phyloP scores from a whole-genome alignment of 257 asterid species.

The Catharanthus roseus region DNA sequence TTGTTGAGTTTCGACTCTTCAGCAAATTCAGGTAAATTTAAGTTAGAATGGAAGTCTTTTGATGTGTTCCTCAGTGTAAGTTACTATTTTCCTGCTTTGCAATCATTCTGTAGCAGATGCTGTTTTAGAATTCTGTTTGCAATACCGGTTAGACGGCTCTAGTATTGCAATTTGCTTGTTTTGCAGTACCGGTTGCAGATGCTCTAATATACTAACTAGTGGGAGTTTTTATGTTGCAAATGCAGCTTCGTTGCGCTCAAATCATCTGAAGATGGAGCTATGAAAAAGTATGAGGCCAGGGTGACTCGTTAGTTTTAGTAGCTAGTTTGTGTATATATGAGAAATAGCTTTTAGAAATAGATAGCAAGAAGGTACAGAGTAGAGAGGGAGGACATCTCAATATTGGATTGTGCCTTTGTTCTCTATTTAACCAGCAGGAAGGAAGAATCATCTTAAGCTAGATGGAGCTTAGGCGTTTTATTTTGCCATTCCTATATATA shows the following conservation, averaged over 20 bases:
- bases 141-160: too few relatives aligned
- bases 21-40: constrained; percentile 57
- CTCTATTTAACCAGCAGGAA: constrained; percentile 21
- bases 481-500: constrained; percentile 18
- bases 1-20: constrained; percentile 60
- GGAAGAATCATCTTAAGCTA: constrained; percentile 25
- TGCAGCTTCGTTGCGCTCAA: constrained; percentile 38
- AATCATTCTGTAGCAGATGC: not conserved
- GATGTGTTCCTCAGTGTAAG: not conserved
- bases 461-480: constrained; percentile 15
- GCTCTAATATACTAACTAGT: not conserved
- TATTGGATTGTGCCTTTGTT: constrained; percentile 20
- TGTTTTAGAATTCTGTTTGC: too few relatives aligned
- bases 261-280: constrained; percentile 72
- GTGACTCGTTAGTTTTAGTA: constrained; percentile 23
- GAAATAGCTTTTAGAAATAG: constrained; percentile 32
- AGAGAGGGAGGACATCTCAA: constrained; percentile 15
- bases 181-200: too few relatives aligned
- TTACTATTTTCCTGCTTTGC: not conserved
- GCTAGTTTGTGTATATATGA: constrained; percentile 57
- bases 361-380: constrained; percentile 27
- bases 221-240: not conserved
- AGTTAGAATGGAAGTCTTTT: not conserved
- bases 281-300: constrained; percentile 44
- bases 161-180: too few relatives aligned